Evolutionary conservation across 805 yeast genomes (phyloP).

Genomic region (Lachancea waltii): DNA sequence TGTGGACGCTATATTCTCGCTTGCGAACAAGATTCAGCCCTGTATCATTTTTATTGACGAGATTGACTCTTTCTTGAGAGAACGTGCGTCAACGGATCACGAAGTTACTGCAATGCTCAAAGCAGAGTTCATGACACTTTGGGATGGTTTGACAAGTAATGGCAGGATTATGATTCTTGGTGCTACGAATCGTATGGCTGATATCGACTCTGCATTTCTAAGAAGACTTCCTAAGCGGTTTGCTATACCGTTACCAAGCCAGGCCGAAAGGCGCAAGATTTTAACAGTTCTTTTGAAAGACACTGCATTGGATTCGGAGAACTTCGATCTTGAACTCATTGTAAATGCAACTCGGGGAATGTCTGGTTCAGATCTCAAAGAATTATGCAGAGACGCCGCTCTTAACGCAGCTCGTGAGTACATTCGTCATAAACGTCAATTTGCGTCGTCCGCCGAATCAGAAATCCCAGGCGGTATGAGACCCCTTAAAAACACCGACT

Average conservation of each 20-base stretch:
- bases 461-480: constrained; percentile 43
- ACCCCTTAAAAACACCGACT: constrained; percentile 60
- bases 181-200: constrained; percentile 88
- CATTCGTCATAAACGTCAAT: constrained; percentile 52
- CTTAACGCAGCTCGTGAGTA: constrained; percentile 82
- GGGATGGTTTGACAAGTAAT: constrained; percentile 84
- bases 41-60: constrained; percentile 95
- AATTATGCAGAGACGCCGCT: constrained; percentile 89
- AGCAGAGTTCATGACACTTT: constrained; percentile 94
- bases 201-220: constrained; percentile 86
- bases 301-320: constrained; percentile 47
- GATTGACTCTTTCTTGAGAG: constrained; percentile 88
- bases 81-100: constrained; percentile 77
- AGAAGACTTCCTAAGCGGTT: constrained; percentile 91
- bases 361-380: constrained; percentile 90
- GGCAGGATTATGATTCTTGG: constrained; percentile 86
- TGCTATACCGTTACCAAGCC: constrained; percentile 65
- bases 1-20: constrained; percentile 84
- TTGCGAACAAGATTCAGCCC: constrained; percentile 86
- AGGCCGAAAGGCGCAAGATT: constrained; percentile 62
- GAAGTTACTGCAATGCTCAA: constrained; percentile 92
- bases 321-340: constrained; percentile 54
- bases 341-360: constrained; percentile 63
- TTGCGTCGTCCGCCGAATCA: constrained; percentile 17
- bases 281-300: constrained; percentile 61